Conservation (phyloP, 1,284 basidiomycete genomes). For the Mycena citricolor region DNA sequence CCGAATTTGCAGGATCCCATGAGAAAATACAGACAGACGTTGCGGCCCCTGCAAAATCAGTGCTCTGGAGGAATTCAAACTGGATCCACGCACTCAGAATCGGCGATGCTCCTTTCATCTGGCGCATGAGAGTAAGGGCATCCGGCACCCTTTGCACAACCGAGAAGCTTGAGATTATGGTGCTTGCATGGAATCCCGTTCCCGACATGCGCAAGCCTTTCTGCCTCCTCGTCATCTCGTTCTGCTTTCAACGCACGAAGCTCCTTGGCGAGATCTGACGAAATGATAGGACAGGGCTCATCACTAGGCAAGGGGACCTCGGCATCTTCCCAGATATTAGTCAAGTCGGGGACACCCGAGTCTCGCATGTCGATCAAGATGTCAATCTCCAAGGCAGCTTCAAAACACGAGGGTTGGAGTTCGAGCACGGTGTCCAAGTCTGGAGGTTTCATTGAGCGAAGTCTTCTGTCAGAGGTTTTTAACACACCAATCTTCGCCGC, state of each 20-base stretch:
- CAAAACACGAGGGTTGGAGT: constrained; percentile 35
- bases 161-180: constrained; percentile 51
- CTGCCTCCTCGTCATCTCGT: constrained; percentile 46
- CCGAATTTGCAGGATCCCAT: constrained; percentile 39
- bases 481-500: constrained; percentile 38
- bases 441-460: constrained; percentile 20
- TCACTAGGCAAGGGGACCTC: constrained; percentile 25
- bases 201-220: constrained; percentile 48
- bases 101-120: constrained; percentile 49
- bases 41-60: constrained; percentile 34
- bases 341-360: constrained; percentile 22
- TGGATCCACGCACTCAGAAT: constrained; percentile 42
- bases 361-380: constrained; percentile 33
- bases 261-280: too few relatives aligned
- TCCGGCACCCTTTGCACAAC: constrained; percentile 29
- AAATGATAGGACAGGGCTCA: constrained; percentile 38
- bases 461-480: neutral
- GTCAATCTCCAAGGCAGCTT: too few relatives aligned
- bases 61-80: neutral
- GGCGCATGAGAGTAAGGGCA: constrained; percentile 52
- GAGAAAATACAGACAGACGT: constrained; percentile 40
- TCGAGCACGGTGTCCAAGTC: constrained; percentile 40
- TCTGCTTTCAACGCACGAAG: too few relatives aligned
- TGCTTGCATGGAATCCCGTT: constrained; percentile 50
- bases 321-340: constrained; percentile 31